phyloP scores from a whole-genome alignment of 1,139 yeast species.

The Lodderomyces elongisporus region DNA sequence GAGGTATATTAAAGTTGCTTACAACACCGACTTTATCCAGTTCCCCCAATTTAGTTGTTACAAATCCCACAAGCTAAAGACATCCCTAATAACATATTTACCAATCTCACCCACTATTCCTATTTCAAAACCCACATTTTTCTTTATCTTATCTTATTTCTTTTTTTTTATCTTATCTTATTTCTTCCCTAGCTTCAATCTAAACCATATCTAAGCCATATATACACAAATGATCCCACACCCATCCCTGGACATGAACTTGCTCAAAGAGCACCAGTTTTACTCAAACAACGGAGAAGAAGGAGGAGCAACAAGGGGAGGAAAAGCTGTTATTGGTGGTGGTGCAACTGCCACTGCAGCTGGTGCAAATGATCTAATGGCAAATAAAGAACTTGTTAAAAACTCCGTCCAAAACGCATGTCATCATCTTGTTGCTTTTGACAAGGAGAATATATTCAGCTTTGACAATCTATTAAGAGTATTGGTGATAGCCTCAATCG shows the following conservation, averaged over 20 bases:
- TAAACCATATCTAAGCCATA: neutral
- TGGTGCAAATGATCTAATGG: no score
- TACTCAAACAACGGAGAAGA: slow-evolving; percentile 10
- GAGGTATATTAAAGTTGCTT: no score
- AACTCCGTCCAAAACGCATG: no score
- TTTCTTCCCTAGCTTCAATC: no score
- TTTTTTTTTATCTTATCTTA: no score
- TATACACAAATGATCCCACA: slow-evolving; percentile 13
- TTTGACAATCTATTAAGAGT: slow-evolving; percentile 3
- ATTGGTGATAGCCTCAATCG: neutral
- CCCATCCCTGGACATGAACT: slow-evolving; percentile 19
- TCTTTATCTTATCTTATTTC: no score
- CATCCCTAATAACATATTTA: no score
- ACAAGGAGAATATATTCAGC: neutral
- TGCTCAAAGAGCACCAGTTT: slow-evolving; percentile 28
- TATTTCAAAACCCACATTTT: neutral
- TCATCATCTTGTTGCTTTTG: slow-evolving; percentile 3
- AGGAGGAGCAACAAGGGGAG: neutral
- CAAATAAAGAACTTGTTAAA: no score
- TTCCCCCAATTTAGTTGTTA: no score
- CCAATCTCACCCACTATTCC: neutral
- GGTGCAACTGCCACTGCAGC: no score
- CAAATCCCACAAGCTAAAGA: no score
- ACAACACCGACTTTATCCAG: no score
- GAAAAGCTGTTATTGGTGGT: neutral